These are phyloP conservation scores for Auriculariales sp. DNA, from an alignment of 768 basidiomycete genomes.

Conservation along the genomic window DNA sequence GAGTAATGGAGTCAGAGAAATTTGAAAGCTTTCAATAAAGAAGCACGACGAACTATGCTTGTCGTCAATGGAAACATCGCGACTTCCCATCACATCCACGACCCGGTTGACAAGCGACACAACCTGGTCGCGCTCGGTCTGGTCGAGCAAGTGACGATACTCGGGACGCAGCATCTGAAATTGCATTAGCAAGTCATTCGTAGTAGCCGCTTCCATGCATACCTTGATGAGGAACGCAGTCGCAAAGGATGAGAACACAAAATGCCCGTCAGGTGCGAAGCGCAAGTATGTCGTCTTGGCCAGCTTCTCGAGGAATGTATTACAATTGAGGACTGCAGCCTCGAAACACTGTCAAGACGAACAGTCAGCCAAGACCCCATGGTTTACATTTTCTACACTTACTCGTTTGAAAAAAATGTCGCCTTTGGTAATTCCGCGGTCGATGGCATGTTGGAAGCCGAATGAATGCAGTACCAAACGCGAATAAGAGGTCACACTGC, in stretches of 20 bases:
- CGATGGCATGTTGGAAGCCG: conserved; percentile 71
- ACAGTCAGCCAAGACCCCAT: conserved; percentile 3
- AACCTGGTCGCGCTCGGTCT: conserved; percentile 4
- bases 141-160: conserved; percentile 5
- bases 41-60: no score
- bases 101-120: conserved; percentile 8
- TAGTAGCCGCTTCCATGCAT: background rate
- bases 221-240: conserved; percentile 76
- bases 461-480: conserved; percentile 79
- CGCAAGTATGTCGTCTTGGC: conserved; percentile 65
- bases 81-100: conserved; percentile 8
- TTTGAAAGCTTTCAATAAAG: no score
- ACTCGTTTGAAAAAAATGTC: conserved; percentile 64
- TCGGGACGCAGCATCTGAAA: conserved; percentile 9
- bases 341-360: conserved; percentile 40
- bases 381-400: conserved; percentile 12
- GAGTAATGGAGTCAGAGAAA: no score
- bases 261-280: conserved; percentile 67
- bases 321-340: conserved; percentile 52
- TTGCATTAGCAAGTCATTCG: background rate
- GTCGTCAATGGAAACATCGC: conserved; percentile 9
- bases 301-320: conserved; percentile 46
- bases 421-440: conserved; percentile 45
- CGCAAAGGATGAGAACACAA: conserved; percentile 68
- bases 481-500: conserved; percentile 59